These are phyloP conservation scores for Gilbertella persicaria DNA, from an alignment of 371 early-diverging fungal species.

Conservation along the genomic window DNA sequence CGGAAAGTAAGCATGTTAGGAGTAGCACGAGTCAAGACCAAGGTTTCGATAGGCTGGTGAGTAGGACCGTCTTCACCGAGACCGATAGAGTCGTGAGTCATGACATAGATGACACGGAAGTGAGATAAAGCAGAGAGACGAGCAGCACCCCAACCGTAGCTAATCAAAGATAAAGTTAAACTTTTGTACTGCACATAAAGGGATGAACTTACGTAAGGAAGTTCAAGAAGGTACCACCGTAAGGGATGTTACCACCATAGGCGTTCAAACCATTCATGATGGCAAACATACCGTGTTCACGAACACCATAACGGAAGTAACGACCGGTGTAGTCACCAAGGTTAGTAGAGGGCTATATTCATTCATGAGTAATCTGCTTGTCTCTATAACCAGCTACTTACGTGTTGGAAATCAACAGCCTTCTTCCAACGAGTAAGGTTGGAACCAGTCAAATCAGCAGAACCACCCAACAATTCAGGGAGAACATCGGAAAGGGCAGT, in stretches of 20 bases:
- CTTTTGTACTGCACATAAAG: neutral
- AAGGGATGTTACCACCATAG: conserved; percentile 91
- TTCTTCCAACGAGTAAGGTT: conserved; percentile 95
- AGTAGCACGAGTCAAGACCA: conserved; percentile 92
- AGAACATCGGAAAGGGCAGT: conserved; percentile 78
- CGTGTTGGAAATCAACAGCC: conserved; percentile 92
- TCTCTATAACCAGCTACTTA: conserved; percentile 19
- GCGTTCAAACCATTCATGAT: conserved; percentile 95
- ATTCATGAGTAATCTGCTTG: neutral
- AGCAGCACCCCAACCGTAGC: conserved; percentile 83
- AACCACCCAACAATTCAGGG: conserved; percentile 96
- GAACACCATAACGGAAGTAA: conserved; percentile 97
- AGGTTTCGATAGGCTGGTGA: conserved; percentile 99
- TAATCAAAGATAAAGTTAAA: conserved; percentile 9
- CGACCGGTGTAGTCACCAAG: conserved; percentile 87
- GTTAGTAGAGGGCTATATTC: conserved; percentile 49
- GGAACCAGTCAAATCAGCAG: conserved; percentile 98
- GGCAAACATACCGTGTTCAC: conserved; percentile 99
- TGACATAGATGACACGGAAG: conserved; percentile 91
- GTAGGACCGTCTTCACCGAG: conserved; percentile 99
- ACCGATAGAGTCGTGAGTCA: conserved; percentile 99
- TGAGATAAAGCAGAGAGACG: conserved; percentile 92
- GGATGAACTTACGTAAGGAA: conserved; percentile 80
- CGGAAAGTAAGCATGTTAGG: conserved; percentile 91
- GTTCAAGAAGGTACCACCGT: conserved; percentile 97